A percentile compares a stretch with the other conserved stretches of the same genome.
Conservation (phyloP, 2,329 filamentous ascomycete species). For the Bipolaris gigantea region DNA sequence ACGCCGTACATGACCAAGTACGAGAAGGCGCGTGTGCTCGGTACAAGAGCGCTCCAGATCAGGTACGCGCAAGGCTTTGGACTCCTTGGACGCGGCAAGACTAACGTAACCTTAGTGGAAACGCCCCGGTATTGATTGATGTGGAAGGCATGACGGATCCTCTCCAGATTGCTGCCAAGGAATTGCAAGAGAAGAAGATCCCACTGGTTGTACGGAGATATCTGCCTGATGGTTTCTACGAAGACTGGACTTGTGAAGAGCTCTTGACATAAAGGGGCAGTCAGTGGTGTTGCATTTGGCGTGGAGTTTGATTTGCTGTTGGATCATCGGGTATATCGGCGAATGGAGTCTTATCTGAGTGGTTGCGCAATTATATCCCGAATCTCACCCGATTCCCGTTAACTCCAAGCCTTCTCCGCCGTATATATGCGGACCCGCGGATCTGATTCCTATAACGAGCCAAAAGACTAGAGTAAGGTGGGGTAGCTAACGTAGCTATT, state of each 20-base stretch:
- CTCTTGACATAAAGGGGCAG: slow-evolving; percentile 56
- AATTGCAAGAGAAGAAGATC: slow-evolving; percentile 97
- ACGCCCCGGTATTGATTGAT: slow-evolving; percentile 94
- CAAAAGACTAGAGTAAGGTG: slow-evolving; percentile 35
- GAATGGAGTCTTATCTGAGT: slow-evolving; percentile 36
- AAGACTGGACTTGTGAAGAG: slow-evolving; percentile 99
- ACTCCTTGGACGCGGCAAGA: background rate
- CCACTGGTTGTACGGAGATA: slow-evolving; percentile 93
- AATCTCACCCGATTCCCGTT: slow-evolving; percentile 40
- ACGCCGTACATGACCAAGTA: slow-evolving; percentile 99
- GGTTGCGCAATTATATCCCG: slow-evolving; percentile 33
- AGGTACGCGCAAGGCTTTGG: slow-evolving; percentile 61
- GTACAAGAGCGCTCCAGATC: slow-evolving; percentile 92
- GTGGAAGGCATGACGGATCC: slow-evolving; percentile 97
- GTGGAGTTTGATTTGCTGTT: slow-evolving; percentile 37
- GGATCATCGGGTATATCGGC: slow-evolving; percentile 38
- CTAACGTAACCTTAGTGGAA: slow-evolving; percentile 68
- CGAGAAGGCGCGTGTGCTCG: slow-evolving; percentile 88
- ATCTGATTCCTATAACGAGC: slow-evolving; percentile 29
- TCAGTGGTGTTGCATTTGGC: slow-evolving; percentile 36
- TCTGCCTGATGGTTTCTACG: slow-evolving; percentile 96
- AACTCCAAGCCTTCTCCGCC: slow-evolving; percentile 29
- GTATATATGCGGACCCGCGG: slow-evolving; percentile 37
- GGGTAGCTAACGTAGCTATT: slow-evolving; percentile 34
- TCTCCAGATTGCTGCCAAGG: slow-evolving; percentile 95